Percentiles rank a stretch among this genome's conserved stretches.
phyloP scores from a whole-genome alignment of 495 filamentous ascomycete species.

The Penicillium roqueforti region DNA sequence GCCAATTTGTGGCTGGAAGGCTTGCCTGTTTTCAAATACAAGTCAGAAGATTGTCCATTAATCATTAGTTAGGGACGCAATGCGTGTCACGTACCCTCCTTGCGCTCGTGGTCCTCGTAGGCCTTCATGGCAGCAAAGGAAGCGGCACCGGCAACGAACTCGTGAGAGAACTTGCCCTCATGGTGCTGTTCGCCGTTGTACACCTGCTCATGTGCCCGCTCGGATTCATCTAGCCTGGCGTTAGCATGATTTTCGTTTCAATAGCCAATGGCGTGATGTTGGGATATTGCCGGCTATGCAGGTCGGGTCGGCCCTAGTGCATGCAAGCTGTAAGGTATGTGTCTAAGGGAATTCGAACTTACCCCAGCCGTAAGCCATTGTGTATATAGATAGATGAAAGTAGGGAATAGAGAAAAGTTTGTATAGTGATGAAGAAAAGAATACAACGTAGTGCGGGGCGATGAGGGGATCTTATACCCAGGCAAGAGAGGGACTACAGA shows the following conservation, averaged over 20 bases:
- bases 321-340: background rate
- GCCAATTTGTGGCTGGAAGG: slow-evolving; percentile 66
- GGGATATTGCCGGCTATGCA: slow-evolving; percentile 5
- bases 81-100: slow-evolving; percentile 51
- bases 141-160: slow-evolving; percentile 69
- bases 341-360: slow-evolving; percentile 14
- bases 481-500: slow-evolving; percentile 8
- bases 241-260: slow-evolving; percentile 6
- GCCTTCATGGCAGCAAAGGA: slow-evolving; percentile 78
- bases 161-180: slow-evolving; percentile 65
- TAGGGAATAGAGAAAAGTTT: slow-evolving; percentile 4
- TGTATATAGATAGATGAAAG: slow-evolving; percentile 14
- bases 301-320: slow-evolving; percentile 4
- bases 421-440: slow-evolving; percentile 5
- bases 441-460: background rate
- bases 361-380: slow-evolving; percentile 40
- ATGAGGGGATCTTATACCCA: slow-evolving; percentile 21
- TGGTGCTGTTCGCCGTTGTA: slow-evolving; percentile 48
- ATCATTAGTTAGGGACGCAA: background rate
- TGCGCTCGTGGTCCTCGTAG: slow-evolving; percentile 72
- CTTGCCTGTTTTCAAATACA: slow-evolving; percentile 49
- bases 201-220: slow-evolving; percentile 57
- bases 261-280: background rate
- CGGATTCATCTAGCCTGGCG: slow-evolving; percentile 36
- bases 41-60: slow-evolving; percentile 2